Base-by-base conservation (phyloP, 208 protist genomes). In the Blastocrithidia nonstop region DNA sequence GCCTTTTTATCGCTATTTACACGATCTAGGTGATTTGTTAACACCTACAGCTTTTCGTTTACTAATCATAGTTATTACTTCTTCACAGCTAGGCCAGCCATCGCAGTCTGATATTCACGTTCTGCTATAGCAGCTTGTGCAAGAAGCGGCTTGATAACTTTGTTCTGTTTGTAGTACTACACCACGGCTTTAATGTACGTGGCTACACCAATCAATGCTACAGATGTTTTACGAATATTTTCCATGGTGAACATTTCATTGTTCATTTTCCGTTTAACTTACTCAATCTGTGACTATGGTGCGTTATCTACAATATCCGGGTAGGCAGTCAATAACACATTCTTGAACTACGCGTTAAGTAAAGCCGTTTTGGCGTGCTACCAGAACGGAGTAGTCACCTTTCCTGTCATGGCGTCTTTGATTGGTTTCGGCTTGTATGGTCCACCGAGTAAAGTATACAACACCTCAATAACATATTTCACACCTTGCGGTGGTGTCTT, bases 161-260 rank as follows among this genome's bases (percentile, higher is more conserved):
- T 97, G 51, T 94, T 89, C 39, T 97, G 95, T 61, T 90, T 87
- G 70, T 98, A 94, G 73, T 97, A 98, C 62, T 96, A 93, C 61
- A 97, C 85, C 51, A 98, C 96, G 1, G 97, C 95, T 32, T 82
- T 80, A 29, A 98, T 95, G 88, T 96, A 99, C 17, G 89, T 84
- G 27, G 92, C 97, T 29, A 99, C 91, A 46, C 95, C 93, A 31
- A 96, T 79, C 19, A 95, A 56, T 2, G 88, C 83, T 22, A 79
- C 66, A 38, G 81, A 91, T 17, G 80, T 88, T 53, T 93, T 91
- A 45, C 66, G 61, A 26, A 95, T 87, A 40, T 92, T 88, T 57
- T 96, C 94, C 54, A 90, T 90, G 47, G 87, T 84, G 67, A 88
- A 98, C 95, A 82, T 96, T 61, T 74, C 78, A 49, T 80, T 80